A percentile compares a stretch with the other conserved stretches of the same genome.
Conservation (phyloP, 257 asterid species). For the Jasminum sambac region DNA sequence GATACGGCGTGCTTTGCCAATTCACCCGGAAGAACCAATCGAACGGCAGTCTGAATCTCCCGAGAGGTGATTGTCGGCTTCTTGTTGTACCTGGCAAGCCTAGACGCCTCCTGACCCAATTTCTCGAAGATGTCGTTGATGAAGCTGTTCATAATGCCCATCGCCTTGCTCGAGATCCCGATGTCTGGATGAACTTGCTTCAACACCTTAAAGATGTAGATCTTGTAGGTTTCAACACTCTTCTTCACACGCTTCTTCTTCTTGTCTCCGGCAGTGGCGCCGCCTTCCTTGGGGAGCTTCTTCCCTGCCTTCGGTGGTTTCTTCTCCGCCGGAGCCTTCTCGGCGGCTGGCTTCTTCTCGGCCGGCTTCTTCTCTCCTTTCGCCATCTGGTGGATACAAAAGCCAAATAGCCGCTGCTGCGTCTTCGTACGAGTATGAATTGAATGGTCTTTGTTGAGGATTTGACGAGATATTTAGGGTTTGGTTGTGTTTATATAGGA, state of each 20-base stretch:
- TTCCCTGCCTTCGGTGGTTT: constrained; percentile 74
- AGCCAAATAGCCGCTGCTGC: not conserved
- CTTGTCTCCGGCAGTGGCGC: constrained; percentile 53
- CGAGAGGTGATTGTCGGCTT: constrained; percentile 76
- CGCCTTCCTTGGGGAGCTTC: constrained; percentile 63
- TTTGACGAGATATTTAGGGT: not conserved
- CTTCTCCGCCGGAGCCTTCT: constrained; percentile 64
- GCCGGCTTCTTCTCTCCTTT: constrained; percentile 68
- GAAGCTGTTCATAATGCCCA: constrained; percentile 82
- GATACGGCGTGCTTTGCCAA: constrained; percentile 72
- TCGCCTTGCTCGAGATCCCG: constrained; percentile 77
- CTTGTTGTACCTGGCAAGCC: constrained; percentile 64
- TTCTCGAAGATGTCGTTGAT: constrained; percentile 75
- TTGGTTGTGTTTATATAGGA: constrained; percentile 23
- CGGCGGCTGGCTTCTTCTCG: constrained; percentile 69
- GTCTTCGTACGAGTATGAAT: no score
- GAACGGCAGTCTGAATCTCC: constrained; percentile 70
- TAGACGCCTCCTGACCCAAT: constrained; percentile 54
- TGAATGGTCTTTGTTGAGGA: not conserved
- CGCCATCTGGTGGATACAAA: constrained; percentile 33
- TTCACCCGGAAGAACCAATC: constrained; percentile 72
- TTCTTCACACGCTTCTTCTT: constrained; percentile 59
- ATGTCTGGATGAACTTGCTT: constrained; percentile 78
- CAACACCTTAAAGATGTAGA: constrained; percentile 74
- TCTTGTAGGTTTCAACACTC: constrained; percentile 67